Base-by-base conservation (phyloP, 495 filamentous ascomycete species). In the Talaromyces proteolyticus region DNA sequence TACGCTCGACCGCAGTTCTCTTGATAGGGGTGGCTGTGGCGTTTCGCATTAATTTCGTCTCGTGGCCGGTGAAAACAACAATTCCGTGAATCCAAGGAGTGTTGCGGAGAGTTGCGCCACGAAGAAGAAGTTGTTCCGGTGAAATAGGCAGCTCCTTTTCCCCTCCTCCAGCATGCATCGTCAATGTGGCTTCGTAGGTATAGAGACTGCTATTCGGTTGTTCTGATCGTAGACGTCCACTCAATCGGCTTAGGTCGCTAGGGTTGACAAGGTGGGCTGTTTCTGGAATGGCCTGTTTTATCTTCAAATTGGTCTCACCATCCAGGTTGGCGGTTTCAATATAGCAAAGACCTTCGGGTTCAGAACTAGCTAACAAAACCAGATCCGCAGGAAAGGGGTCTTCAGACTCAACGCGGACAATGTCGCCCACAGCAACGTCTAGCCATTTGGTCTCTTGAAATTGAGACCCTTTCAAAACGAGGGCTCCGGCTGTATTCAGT, bases 321-420 rank as follows among this genome's bases (percentile, higher is more conserved):
- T 99, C 94, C 47, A 99, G 70, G 62, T 99, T 99, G 24, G 94
- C 93, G 0, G 94, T 99, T 74, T 99, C 94, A 59, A 97, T 99
- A 60, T 99, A 99, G 66, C 94, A 99, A 49, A 99, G 65, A 53
- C 94, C 94, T 68, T 99, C 94, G 2, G 94, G 94, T 64, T 99
- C 94, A 5, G 94, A 97, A 48, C 88, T 93, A 12, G 94, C 91
- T 53, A 97, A 72, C 23, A 99, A 69, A 14, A 95, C 88, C 53
- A 99, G 64, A 68, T 99, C 94, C 24, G 94, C 91, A 0, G 94
- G 94, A 62, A 99, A 99, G 4, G 94, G 86, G 58, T 96, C 86
- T 61, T 97, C 94, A 3, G 91, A 96, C 59, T 99, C 86, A 42
- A 99, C 91, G 5, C 91, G 82, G 19, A 99, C 80, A 51, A 97